phyloP scores from a whole-genome alignment of 495 filamentous ascomycete species.

The Aspergillus haitiensis region DNA sequence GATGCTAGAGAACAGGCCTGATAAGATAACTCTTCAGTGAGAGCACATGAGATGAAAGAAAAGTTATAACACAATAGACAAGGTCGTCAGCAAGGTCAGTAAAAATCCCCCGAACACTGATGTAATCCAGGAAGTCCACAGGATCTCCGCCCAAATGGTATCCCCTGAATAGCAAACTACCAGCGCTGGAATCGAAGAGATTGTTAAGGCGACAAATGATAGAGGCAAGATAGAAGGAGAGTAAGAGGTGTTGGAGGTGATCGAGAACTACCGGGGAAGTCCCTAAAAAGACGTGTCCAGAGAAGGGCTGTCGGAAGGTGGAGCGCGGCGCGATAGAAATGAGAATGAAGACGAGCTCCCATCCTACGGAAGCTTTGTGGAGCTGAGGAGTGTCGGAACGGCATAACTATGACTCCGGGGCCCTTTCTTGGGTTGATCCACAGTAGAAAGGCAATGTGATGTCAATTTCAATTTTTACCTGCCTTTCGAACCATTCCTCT shows the following conservation, averaged over 20 bases:
- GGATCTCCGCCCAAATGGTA: slow-evolving; percentile 17
- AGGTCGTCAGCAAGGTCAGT: slow-evolving; percentile 16
- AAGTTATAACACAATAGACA: slow-evolving; percentile 10
- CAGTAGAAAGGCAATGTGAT: neutral
- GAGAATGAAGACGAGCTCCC: slow-evolving; percentile 24
- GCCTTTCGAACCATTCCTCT: too few species aligned
- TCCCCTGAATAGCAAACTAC: slow-evolving; percentile 22
- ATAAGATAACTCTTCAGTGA: slow-evolving; percentile 20
- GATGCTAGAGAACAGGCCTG: slow-evolving; percentile 24
- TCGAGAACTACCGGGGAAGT: slow-evolving; percentile 7
- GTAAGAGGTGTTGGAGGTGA: neutral
- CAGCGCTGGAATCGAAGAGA: slow-evolving; percentile 14
- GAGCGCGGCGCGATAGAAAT: slow-evolving; percentile 24
- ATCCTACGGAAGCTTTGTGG: slow-evolving; percentile 21
- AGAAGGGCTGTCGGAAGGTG: slow-evolving; percentile 15
- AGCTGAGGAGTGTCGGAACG: slow-evolving; percentile 19
- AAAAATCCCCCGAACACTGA: slow-evolving; percentile 12
- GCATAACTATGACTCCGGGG: slow-evolving; percentile 22
- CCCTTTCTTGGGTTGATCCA: neutral
- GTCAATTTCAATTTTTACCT: too few species aligned
- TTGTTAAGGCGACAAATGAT: slow-evolving; percentile 9
- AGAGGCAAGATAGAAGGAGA: slow-evolving; percentile 3
- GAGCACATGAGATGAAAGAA: slow-evolving; percentile 21
- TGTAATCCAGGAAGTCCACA: slow-evolving; percentile 22
- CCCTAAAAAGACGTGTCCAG: slow-evolving; percentile 23